Conservation (phyloP, 2,329 filamentous ascomycete species). For the Xylariales sp. region DNA sequence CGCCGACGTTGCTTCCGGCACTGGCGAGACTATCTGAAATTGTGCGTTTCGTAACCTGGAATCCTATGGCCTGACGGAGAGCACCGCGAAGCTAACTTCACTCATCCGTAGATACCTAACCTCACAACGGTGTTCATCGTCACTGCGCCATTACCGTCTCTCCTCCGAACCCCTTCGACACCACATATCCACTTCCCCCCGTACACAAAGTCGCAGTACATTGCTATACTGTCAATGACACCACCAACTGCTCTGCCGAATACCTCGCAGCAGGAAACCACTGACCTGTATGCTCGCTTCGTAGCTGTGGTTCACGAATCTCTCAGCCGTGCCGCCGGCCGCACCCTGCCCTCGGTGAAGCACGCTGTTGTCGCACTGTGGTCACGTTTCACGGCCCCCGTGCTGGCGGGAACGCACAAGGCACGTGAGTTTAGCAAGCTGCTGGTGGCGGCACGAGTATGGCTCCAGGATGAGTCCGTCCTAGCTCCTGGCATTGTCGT, state of each 20-base stretch:
- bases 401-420: slow-evolving; percentile 67
- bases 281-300: slow-evolving; percentile 76
- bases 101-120: slow-evolving; percentile 62
- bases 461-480: slow-evolving; percentile 70
- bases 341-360: slow-evolving; percentile 71
- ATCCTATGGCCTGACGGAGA: no score
- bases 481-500: slow-evolving; percentile 61
- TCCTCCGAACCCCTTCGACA: slow-evolving; percentile 57
- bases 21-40: slow-evolving; percentile 77
- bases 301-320: slow-evolving; percentile 83
- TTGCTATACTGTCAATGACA: slow-evolving; percentile 65
- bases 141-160: slow-evolving; percentile 43
- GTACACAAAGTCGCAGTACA: slow-evolving; percentile 76
- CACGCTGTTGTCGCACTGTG: slow-evolving; percentile 72
- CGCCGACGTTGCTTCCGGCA: slow-evolving; percentile 73
- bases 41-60: slow-evolving; percentile 58
- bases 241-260: slow-evolving; percentile 41
- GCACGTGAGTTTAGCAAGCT: slow-evolving; percentile 82
- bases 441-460: slow-evolving; percentile 62
- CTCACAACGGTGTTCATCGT: slow-evolving; percentile 64
- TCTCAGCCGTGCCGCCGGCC: slow-evolving; percentile 72
- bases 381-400: slow-evolving; percentile 77
- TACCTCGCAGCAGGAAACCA: slow-evolving; percentile 50
- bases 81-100: slow-evolving; percentile 10
- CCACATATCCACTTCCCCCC: slow-evolving; percentile 79